A percentile compares a stretch with the other conserved stretches of the same genome.
phyloP scores from a whole-genome alignment of 148 eudicot genomes.

The Chenopodium formosanum region DNA sequence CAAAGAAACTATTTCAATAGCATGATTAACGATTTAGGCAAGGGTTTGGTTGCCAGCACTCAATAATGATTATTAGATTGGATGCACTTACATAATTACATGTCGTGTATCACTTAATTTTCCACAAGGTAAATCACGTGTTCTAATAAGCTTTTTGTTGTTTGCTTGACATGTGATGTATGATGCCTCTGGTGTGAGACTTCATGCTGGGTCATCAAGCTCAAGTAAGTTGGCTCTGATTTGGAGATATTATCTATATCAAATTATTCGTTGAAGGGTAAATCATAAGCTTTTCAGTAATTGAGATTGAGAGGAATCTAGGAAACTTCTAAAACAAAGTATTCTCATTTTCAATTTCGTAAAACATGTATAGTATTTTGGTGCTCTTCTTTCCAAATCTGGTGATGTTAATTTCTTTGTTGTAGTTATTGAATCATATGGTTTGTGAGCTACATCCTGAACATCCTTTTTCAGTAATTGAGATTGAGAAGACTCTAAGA shows the following conservation, averaged over 20 bases:
- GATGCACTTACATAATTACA: neutral
- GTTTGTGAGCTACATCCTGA: too few relatives aligned
- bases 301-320: neutral
- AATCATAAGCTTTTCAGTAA: neutral
- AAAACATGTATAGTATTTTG: too few relatives aligned
- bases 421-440: too few relatives aligned
- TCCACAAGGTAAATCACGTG: too few relatives aligned
- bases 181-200: slow-evolving; percentile 83
- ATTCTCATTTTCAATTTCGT: too few relatives aligned
- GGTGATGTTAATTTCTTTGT: too few relatives aligned
- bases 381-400: too few relatives aligned
- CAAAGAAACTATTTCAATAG: neutral
- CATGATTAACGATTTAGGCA: neutral
- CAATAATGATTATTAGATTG: neutral
- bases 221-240: slow-evolving; percentile 50
- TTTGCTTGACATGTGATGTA: slow-evolving; percentile 47
- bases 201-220: slow-evolving; percentile 91
- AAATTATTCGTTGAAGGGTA: neutral
- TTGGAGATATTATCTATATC: neutral
- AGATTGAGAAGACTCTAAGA: too few relatives aligned
- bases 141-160: too few relatives aligned
- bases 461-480: too few relatives aligned
- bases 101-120: neutral
- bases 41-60: neutral
- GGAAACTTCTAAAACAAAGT: neutral